A percentile compares a stretch with the other conserved stretches of the same genome.
Conservation (phyloP, 1,284 basidiomycete genomes). For the Abortiporus biennis region DNA sequence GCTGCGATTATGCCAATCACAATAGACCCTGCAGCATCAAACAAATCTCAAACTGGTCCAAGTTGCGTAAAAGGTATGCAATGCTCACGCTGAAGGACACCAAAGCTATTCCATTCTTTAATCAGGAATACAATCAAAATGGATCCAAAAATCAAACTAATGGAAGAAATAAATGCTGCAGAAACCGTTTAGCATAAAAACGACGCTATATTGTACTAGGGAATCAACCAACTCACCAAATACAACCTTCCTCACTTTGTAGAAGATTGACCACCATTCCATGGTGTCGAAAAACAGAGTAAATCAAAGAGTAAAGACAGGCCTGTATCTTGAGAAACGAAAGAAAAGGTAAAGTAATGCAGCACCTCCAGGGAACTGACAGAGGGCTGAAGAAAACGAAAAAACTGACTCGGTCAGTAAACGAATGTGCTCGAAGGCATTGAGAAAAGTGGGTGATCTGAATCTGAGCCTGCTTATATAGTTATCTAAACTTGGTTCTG, state of each 20-base stretch:
- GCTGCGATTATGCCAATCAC: constrained; percentile 29
- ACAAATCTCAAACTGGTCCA: not conserved
- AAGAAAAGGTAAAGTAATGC: constrained; percentile 16
- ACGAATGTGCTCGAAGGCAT: too few relatives aligned
- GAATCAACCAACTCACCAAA: constrained; percentile 28
- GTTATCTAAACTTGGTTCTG: too few relatives aligned
- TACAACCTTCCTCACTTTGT: constrained; percentile 20
- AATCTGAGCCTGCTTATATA: too few relatives aligned
- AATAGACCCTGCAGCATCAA: constrained; percentile 28
- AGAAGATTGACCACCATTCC: constrained; percentile 28
- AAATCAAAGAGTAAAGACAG: constrained; percentile 10
- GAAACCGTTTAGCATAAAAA: too few relatives aligned
- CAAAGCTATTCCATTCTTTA: constrained; percentile 33
- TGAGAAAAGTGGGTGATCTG: too few relatives aligned
- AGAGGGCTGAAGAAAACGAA: constrained; percentile 17
- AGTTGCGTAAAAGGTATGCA: not conserved
- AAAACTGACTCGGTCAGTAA: constrained; percentile 28
- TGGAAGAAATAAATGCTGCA: constrained; percentile 33
- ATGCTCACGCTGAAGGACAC: constrained; percentile 31
- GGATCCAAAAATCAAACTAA: constrained; percentile 32
- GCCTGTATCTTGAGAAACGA: constrained; percentile 13
- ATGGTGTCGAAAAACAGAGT: constrained; percentile 14
- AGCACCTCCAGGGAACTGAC: constrained; percentile 14
- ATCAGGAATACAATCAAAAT: constrained; percentile 34
- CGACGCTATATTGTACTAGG: constrained; percentile 1